Evolutionary conservation across 768 basidiomycete species (phyloP).

Genomic region (Mycena rosella): DNA sequence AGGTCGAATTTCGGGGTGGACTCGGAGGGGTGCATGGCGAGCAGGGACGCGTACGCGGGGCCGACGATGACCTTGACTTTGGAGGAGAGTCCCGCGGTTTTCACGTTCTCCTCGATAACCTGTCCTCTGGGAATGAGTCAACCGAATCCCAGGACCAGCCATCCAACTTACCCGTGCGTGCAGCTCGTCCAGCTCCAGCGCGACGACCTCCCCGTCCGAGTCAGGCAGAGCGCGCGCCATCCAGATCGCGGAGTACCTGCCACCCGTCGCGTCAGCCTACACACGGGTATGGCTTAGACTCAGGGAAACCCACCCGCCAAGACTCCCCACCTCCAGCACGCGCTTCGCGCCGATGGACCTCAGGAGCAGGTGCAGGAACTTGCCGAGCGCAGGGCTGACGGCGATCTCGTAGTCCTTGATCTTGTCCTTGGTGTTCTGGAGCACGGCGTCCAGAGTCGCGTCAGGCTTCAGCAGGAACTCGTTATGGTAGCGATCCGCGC

Average conservation of each 20-base stretch:
- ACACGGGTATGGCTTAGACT: too few relatives aligned
- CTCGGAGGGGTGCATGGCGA: conserved; percentile 58
- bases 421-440: conserved; percentile 44
- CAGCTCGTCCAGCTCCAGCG: conserved; percentile 59
- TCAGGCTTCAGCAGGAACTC: conserved; percentile 32
- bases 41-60: conserved; percentile 63
- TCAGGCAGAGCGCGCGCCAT: conserved; percentile 60
- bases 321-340: conserved; percentile 67
- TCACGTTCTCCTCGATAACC: conserved; percentile 72
- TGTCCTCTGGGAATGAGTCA: conserved; percentile 48
- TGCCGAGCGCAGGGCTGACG: conserved; percentile 57
- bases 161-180: conserved; percentile 60
- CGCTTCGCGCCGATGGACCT: conserved; percentile 58
- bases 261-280: conserved; percentile 15
- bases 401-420: conserved; percentile 52
- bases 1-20: conserved; percentile 65
- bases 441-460: conserved; percentile 16
- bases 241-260: conserved; percentile 60
- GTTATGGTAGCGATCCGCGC: conserved; percentile 29
- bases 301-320: conserved; percentile 56
- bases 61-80: conserved; percentile 67
- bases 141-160: too few relatives aligned
- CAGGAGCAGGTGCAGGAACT: conserved; percentile 58
- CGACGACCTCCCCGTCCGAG: conserved; percentile 58
- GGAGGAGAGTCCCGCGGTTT: conserved; percentile 61